These are phyloP conservation scores for Erodium chrysanthum DNA, from an alignment of 441 rosid genomes.

Conservation along the genomic window DNA sequence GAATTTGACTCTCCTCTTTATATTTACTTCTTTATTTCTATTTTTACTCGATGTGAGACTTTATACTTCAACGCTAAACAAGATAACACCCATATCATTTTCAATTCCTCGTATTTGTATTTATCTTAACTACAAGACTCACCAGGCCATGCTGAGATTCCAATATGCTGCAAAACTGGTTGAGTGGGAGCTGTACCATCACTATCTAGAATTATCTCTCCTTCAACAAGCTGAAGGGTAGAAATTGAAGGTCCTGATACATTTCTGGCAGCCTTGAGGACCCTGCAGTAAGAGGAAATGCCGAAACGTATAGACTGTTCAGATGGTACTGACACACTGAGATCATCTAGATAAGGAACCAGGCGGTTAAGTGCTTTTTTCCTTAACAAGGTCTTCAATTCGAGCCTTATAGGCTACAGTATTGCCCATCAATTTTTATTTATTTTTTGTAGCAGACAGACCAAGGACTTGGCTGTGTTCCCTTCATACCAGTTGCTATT, in stretches of 20 bases:
- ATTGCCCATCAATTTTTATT: too few relatives aligned
- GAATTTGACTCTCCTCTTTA: too few relatives aligned
- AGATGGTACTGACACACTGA: background rate
- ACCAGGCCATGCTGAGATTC: constrained; percentile 96
- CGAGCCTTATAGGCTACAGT: too few relatives aligned
- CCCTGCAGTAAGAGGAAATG: constrained; percentile 32
- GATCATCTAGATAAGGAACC: background rate
- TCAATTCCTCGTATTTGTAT: background rate
- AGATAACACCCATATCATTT: background rate
- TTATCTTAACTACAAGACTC: constrained; percentile 10
- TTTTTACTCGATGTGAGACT: too few relatives aligned
- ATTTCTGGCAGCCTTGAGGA: constrained; percentile 48
- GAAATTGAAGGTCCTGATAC: constrained; percentile 41
- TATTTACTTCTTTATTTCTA: too few relatives aligned
- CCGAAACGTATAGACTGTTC: constrained; percentile 15
- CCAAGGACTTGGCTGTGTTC: too few relatives aligned
- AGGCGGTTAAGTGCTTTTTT: too few relatives aligned
- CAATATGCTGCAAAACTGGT: constrained; percentile 89
- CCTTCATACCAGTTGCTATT: too few relatives aligned
- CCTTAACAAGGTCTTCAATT: too few relatives aligned
- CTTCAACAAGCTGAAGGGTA: constrained; percentile 63
- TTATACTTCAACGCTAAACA: background rate
- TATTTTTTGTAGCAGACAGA: too few relatives aligned
- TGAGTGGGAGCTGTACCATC: constrained; percentile 80
- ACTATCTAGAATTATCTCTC: constrained; percentile 66